A percentile compares a stretch with the other conserved stretches of the same genome.
phyloP scores from a whole-genome alignment of 2,329 filamentous ascomycete genomes.

The Ceratocystis albifundus region DNA sequence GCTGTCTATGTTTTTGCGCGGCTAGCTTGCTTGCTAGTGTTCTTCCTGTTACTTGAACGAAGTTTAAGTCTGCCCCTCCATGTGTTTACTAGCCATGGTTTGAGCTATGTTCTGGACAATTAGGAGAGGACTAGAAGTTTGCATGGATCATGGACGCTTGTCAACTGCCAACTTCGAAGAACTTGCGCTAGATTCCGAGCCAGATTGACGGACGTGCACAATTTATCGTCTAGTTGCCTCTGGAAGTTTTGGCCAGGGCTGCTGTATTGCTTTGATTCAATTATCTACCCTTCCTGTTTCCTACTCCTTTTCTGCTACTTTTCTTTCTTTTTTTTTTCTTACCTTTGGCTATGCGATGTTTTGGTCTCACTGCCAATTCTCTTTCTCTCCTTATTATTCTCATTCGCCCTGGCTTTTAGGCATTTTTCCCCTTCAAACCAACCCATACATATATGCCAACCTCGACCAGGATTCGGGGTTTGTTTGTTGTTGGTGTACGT shows the following conservation, averaged over 20 bases:
- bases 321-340: slow-evolving; percentile 16
- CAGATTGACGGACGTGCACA: background rate
- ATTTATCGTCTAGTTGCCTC: background rate
- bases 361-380: no score
- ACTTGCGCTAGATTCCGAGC: background rate
- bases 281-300: slow-evolving; percentile 24
- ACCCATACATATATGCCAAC: background rate
- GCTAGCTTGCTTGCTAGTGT: no score
- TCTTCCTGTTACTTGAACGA: background rate
- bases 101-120: background rate
- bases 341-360: background rate
- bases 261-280: no score
- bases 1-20: no score
- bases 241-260: background rate
- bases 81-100: background rate
- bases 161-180: background rate
- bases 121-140: background rate
- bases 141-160: background rate
- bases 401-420: no score
- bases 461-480: background rate
- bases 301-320: slow-evolving; percentile 26
- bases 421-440: no score
- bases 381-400: no score
- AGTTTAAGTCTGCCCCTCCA: background rate
- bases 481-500: background rate